Evolutionary conservation across 495 filamentous ascomycete genomes (phyloP), one percentile per base, ranked within the genome.

Genomic region (Trichoderma gamsii): DNA sequence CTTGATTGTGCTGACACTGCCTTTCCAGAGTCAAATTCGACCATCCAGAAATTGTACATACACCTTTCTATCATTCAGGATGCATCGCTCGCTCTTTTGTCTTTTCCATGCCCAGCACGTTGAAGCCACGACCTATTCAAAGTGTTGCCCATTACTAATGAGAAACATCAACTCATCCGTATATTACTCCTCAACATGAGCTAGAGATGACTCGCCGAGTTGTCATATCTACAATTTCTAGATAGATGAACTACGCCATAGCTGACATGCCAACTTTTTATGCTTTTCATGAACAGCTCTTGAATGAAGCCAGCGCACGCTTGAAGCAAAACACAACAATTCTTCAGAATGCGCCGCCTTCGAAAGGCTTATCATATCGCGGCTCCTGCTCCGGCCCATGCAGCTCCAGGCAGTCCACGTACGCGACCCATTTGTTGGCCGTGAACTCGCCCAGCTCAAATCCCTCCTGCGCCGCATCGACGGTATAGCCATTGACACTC

Each of bases 341-440:
- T 15, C 56, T 25, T 63, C 56, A 64, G 13, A 38, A 64, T 0
- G 63, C 41, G 21, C 63, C 63, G 13, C 41, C 29, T 7, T 64
- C 27, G 7, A 41, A 41, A 64, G 63, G 63, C 29, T 29, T 64
- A 13, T 41, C 63, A 41, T 64, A 64, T 29, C 63, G 21, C 63
- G 63, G 29, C 63, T 64, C 41, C 18, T 13, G 29, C 63, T 64
- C 63, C 18, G 29, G 29, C 1, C 63, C 63, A 41, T 41, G 16
- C 9, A 41, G 63, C 13, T 64, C 70, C 59, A 69, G 67, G 49
- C 68, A 70, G 66, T 75, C 72, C 52, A 74, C 64, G 69, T 75
- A 75, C 69, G 68, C 51, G 25, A 75, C 71, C 68, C 71, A 70
- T 66, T 74, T 75, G 69, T 74, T 70, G 65, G 72, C 71, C 41